These are phyloP conservation scores for Leishmania major DNA, from an alignment of 208 protist species.

Conservation along the genomic window DNA sequence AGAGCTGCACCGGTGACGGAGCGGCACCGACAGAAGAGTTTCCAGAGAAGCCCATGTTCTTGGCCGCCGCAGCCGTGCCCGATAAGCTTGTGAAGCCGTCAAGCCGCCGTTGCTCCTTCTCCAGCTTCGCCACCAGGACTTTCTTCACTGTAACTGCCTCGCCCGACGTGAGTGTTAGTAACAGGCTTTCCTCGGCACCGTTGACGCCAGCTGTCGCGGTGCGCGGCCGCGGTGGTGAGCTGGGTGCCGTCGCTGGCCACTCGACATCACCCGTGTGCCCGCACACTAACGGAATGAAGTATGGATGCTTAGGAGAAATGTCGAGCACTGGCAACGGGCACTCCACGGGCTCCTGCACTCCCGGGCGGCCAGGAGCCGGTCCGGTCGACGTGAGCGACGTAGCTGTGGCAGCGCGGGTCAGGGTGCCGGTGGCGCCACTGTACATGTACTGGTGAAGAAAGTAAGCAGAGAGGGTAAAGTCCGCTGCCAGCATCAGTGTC, in stretches of 20 bases:
- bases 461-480: conserved; percentile 71
- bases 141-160: conserved; percentile 23
- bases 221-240: conserved; percentile 13
- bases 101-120: conserved; percentile 36
- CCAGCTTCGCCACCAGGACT: conserved; percentile 56
- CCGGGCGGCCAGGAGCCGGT: conserved; percentile 22
- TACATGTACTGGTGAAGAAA: conserved; percentile 75
- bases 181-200: neutral
- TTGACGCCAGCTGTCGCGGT: neutral
- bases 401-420: conserved; percentile 22
- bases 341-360: conserved; percentile 23
- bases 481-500: conserved; percentile 51
- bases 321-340: conserved; percentile 58
- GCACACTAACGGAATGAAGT: conserved; percentile 56
- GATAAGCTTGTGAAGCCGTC: neutral
- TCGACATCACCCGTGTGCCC: conserved; percentile 23
- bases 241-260: conserved; percentile 13
- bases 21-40: neutral
- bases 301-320: conserved; percentile 53
- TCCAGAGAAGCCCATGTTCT: neutral
- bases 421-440: conserved; percentile 41
- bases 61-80: conserved; percentile 1
- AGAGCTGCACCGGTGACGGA: conserved; percentile 9
- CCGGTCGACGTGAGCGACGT: conserved; percentile 28
- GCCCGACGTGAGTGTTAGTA: conserved; percentile 7